Percentiles rank a stretch among this genome's conserved stretches.
These are phyloP conservation scores for Fusarium stilboides DNA, from an alignment of 2,329 filamentous ascomycete species.

Conservation along the genomic window DNA sequence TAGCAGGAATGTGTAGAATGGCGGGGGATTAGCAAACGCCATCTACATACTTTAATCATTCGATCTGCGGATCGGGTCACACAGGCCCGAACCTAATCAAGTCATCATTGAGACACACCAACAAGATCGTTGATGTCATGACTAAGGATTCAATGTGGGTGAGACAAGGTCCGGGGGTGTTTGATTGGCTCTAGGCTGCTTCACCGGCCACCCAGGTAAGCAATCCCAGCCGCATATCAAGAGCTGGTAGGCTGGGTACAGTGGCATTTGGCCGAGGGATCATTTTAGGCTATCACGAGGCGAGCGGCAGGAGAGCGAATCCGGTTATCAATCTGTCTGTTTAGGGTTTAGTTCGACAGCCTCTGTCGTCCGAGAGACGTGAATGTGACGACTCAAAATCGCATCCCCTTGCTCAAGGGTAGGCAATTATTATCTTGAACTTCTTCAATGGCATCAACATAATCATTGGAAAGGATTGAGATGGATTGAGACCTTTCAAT, in stretches of 20 bases:
- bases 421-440: neutral
- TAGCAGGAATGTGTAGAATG: neutral
- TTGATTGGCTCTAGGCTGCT: slow-evolving; percentile 2
- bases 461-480: neutral
- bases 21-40: neutral
- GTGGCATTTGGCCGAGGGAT: neutral
- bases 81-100: neutral
- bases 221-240: neutral
- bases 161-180: neutral
- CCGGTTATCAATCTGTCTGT: neutral
- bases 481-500: too few species aligned
- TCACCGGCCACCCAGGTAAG: neutral
- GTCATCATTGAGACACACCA: slow-evolving; percentile 4
- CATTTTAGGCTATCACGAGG: neutral
- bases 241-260: neutral
- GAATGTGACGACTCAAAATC: neutral
- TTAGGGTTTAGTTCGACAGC: neutral
- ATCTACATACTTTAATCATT: neutral
- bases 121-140: slow-evolving; percentile 38
- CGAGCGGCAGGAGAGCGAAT: slow-evolving; percentile 3
- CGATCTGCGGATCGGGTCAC: neutral
- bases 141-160: neutral
- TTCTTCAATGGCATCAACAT: too few species aligned
- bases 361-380: neutral
- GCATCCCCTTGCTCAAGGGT: neutral